Percentiles rank a stretch among this genome's conserved stretches.
These are phyloP conservation scores for Penicillium sumatraense DNA, from an alignment of 2,329 filamentous ascomycete species.

Conservation along the genomic window DNA sequence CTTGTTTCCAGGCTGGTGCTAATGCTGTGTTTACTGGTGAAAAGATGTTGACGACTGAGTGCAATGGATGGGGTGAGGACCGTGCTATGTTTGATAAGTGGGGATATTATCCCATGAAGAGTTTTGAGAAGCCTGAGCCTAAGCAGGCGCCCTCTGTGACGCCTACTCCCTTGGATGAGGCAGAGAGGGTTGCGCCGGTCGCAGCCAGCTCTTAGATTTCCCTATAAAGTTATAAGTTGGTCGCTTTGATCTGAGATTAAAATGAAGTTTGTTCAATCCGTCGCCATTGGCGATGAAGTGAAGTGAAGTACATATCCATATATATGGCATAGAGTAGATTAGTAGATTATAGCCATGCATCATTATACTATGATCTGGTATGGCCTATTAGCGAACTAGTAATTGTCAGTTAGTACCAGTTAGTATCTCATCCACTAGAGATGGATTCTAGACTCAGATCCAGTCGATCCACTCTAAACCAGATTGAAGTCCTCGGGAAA, in stretches of 20 bases:
- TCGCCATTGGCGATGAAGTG: too few species aligned
- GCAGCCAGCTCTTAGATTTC: conserved; percentile 31
- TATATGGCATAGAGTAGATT: too few species aligned
- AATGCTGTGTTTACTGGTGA: conserved; percentile 96
- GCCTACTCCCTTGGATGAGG: conserved; percentile 12
- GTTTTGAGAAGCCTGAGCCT: conserved; percentile 51
- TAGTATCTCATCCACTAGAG: too few species aligned
- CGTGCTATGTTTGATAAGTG: conserved; percentile 80
- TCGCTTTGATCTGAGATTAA: too few species aligned
- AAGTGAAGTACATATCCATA: too few species aligned
- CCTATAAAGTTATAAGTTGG: background rate
- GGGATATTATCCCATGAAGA: conserved; percentile 78
- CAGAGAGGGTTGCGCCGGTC: conserved; percentile 35
- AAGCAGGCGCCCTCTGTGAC: conserved; percentile 10
- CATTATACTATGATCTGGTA: too few species aligned
- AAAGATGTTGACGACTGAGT: conserved; percentile 93
- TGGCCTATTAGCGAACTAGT: too few species aligned
- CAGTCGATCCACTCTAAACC: background rate
- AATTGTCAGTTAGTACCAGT: background rate
- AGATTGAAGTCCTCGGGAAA: background rate
- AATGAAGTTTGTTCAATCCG: background rate
- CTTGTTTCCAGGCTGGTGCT: conserved; percentile 88
- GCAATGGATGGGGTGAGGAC: conserved; percentile 90
- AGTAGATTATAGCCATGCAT: too few species aligned
- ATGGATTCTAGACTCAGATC: background rate